phyloP scores from a whole-genome alignment of 2,329 filamentous ascomycete genomes.

The Fusarium decemcellulare region DNA sequence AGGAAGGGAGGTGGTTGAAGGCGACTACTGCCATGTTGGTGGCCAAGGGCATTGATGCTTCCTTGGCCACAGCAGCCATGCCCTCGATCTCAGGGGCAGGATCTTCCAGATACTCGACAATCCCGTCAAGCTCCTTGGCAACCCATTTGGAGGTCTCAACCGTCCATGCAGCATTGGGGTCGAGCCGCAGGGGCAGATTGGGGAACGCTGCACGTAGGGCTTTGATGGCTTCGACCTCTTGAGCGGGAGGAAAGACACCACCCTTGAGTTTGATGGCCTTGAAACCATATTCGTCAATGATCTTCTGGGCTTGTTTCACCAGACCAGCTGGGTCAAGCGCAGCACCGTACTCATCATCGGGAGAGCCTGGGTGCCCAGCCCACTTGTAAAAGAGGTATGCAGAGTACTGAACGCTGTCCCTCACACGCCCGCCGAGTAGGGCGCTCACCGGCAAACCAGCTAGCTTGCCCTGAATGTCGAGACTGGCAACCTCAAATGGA shows the following conservation, averaged over 20 bases:
- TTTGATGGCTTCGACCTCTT: conserved; percentile 57
- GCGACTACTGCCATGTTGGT: conserved; percentile 61
- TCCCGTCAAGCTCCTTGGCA: conserved; percentile 53
- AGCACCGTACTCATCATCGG: conserved; percentile 57
- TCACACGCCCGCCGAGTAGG: conserved; percentile 56
- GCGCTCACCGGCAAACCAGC: conserved; percentile 56
- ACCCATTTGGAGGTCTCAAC: conserved; percentile 57
- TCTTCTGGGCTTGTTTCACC: conserved; percentile 53
- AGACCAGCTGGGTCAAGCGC: conserved; percentile 54
- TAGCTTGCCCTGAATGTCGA: conserved; percentile 59
- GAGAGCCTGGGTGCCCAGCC: conserved; percentile 55
- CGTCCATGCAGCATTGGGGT: conserved; percentile 57
- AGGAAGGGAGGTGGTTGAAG: conserved; percentile 55
- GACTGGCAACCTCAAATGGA: conserved; percentile 59
- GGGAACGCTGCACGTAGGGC: conserved; percentile 56
- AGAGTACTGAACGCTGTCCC: conserved; percentile 58
- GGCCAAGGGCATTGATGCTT: conserved; percentile 57
- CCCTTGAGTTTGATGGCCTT: conserved; percentile 60
- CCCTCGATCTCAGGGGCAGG: conserved; percentile 57
- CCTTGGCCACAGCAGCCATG: conserved; percentile 58
- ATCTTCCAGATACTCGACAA: conserved; percentile 58
- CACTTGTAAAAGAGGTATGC: conserved; percentile 62
- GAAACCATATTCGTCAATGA: conserved; percentile 59
- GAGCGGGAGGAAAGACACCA: conserved; percentile 56
- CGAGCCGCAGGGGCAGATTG: conserved; percentile 52